Percentiles rank a stretch among this genome's conserved stretches.
Conservation (phyloP, 768 basidiomycete species). For the Dentipellis fragilis region DNA sequence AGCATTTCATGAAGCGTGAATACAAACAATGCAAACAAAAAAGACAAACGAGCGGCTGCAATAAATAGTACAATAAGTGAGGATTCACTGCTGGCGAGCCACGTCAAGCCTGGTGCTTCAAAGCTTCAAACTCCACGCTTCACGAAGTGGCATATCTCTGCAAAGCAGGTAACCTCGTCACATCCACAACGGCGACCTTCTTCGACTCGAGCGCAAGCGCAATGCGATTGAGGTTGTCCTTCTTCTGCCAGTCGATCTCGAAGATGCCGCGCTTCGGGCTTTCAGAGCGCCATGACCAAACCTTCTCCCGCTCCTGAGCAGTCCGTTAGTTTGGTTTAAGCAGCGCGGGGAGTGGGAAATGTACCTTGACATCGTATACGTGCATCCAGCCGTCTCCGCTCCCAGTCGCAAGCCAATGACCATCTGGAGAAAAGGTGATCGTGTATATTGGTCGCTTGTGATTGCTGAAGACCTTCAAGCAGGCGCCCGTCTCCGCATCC, state of each 20-base stretch:
- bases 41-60: no score
- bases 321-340: neutral
- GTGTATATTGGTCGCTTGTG: constrained; percentile 68
- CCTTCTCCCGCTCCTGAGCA: constrained; percentile 7
- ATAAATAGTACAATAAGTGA: no score
- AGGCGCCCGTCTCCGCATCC: constrained; percentile 72
- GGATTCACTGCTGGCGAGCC: no score
- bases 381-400: constrained; percentile 71
- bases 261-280: constrained; percentile 12
- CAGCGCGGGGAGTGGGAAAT: neutral
- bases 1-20: no score
- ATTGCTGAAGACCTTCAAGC: constrained; percentile 60
- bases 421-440: constrained; percentile 66
- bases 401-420: constrained; percentile 63
- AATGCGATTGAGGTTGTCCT: constrained; percentile 41
- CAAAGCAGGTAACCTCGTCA: constrained; percentile 33
- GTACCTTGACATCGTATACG: constrained; percentile 55
- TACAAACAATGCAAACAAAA: no score
- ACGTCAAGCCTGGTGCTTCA: no score
- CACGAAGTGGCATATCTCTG: neutral
- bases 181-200: constrained; percentile 59
- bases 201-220: constrained; percentile 62
- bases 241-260: constrained; percentile 15
- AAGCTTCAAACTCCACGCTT: no score
- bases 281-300: constrained; percentile 14